A percentile compares a stretch with the other conserved stretches of the same genome.
phyloP scores from a whole-genome alignment of 78 protist genomes.

The Corallochytrium limacisporum region DNA sequence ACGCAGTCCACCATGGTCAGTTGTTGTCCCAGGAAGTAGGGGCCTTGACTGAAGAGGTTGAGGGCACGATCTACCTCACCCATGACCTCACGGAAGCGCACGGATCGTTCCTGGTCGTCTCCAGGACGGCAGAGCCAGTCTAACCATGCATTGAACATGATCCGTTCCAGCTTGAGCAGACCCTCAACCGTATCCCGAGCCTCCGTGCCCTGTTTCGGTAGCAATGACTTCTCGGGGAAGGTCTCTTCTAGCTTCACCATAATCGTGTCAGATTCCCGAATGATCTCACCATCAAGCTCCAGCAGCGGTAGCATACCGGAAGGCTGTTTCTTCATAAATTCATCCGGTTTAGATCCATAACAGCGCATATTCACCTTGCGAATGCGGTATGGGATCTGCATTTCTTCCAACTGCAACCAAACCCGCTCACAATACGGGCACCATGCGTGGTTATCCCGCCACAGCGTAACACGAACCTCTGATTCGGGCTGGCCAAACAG shows the following conservation, averaged over 20 bases:
- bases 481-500: background rate
- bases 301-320: background rate
- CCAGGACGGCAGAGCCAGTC: constrained; percentile 2
- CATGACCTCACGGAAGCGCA: background rate
- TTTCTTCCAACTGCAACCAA: constrained; percentile 24
- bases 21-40: constrained; percentile 19
- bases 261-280: background rate
- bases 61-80: background rate
- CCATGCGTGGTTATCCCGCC: constrained; percentile 14
- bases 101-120: no score
- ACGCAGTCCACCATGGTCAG: background rate
- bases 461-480: background rate
- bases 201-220: no score
- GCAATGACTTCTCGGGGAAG: no score
- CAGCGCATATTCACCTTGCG: background rate
- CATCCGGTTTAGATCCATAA: background rate
- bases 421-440: constrained; percentile 33
- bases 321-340: background rate
- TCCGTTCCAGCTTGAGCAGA: background rate
- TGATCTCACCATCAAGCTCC: background rate
- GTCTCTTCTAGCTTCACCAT: background rate
- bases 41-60: background rate
- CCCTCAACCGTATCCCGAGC: background rate
- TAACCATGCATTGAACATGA: constrained; percentile 16
- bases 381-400: constrained; percentile 22